A percentile compares a stretch with the other conserved stretches of the same genome.
phyloP scores from a whole-genome alignment of 1,139 yeast species.

The Taphrina confusa region DNA sequence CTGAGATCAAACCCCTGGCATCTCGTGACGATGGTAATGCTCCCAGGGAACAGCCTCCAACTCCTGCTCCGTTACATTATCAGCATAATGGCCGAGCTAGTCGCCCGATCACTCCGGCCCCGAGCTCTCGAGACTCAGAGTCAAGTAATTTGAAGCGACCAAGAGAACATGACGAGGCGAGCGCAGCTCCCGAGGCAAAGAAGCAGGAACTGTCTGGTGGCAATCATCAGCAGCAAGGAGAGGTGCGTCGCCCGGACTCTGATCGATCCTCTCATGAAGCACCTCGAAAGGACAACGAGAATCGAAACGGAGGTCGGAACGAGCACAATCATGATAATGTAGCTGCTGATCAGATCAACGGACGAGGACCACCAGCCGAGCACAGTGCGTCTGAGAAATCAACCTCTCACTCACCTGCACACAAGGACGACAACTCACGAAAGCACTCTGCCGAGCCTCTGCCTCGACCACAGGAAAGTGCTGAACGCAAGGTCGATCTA shows the following conservation, averaged over 20 bases:
- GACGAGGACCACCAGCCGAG: not conserved
- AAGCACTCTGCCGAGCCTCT: not conserved
- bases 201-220: slow-evolving; percentile 18
- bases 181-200: slow-evolving; percentile 16
- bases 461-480: not conserved
- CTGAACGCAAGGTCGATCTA: slow-evolving; percentile 40
- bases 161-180: slow-evolving; percentile 8
- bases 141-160: slow-evolving; percentile 8
- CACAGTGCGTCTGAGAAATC: not conserved
- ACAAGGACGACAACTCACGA: not conserved
- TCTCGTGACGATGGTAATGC: slow-evolving; percentile 30
- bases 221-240: not conserved
- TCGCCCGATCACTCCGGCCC: slow-evolving; percentile 12
- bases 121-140: not conserved
- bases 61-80: not conserved
- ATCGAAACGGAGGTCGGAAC: not conserved
- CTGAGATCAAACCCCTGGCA: slow-evolving; percentile 31
- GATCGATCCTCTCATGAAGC: slow-evolving; percentile 7
- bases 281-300: not conserved
- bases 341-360: slow-evolving; percentile 7
- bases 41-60: slow-evolving; percentile 20
- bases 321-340: not conserved
- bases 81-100: slow-evolving; percentile 3
- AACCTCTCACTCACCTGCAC: not conserved
- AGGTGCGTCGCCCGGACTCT: not conserved